These are phyloP conservation scores for Cladosporium sp. DNA, from an alignment of 2,329 filamentous ascomycete species.

Conservation along the genomic window DNA sequence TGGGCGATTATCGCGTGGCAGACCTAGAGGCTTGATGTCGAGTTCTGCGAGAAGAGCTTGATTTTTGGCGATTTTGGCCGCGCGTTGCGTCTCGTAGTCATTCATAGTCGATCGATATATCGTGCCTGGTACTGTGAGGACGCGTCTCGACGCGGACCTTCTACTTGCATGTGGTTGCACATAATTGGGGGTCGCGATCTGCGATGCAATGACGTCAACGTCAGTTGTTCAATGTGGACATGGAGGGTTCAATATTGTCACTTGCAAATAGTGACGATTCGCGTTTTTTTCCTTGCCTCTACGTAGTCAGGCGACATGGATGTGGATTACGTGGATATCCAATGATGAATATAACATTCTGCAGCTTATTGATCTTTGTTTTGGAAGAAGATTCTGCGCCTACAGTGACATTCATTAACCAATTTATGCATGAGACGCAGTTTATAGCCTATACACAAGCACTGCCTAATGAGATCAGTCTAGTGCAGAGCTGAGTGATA, in stretches of 20 bases:
- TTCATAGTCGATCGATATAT: constrained; percentile 28
- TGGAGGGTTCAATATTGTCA: no score
- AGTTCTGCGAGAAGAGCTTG: constrained; percentile 46
- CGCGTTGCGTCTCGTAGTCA: constrained; percentile 44
- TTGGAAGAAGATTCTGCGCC: no score
- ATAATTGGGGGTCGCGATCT: not conserved
- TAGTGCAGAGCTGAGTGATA: not conserved
- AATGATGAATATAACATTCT: no score
- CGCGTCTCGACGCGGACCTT: not conserved
- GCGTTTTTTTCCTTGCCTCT: no score
- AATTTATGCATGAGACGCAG: no score
- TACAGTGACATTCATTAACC: no score
- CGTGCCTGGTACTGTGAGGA: not conserved
- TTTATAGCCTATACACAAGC: no score
- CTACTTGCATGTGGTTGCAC: not conserved
- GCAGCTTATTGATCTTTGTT: no score
- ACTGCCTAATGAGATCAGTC: not conserved
- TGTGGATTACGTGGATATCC: no score
- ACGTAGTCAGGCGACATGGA: no score
- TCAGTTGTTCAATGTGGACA: no score
- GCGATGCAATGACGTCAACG: not conserved
- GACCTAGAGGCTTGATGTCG: constrained; percentile 35
- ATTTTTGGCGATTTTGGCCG: constrained; percentile 49
- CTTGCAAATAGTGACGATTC: no score
- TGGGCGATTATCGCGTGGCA: constrained; percentile 12